Percentiles rank a stretch among this genome's conserved stretches.
These are phyloP conservation scores for Leccinum subgranulosum DNA, from an alignment of 768 basidiomycete genomes.

Conservation along the genomic window DNA sequence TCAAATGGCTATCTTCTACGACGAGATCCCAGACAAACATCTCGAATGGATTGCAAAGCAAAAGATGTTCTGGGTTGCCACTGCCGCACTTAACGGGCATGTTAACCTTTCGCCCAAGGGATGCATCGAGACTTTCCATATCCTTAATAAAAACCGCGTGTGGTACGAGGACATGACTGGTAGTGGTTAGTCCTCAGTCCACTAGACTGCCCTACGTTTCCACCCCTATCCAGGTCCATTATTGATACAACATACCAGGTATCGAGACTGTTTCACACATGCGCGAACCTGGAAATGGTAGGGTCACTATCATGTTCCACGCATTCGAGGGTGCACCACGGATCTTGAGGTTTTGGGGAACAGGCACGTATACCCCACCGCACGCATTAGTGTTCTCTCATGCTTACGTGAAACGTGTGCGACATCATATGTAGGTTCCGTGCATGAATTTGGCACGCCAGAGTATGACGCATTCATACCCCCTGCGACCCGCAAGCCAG, in stretches of 20 bases:
- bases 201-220: neutral
- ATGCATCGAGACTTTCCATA: slow-evolving; percentile 55
- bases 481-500: slow-evolving; percentile 43
- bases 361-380: slow-evolving; percentile 34
- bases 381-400: neutral
- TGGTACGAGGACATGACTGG: slow-evolving; percentile 79
- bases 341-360: slow-evolving; percentile 59
- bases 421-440: slow-evolving; percentile 39
- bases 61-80: slow-evolving; percentile 70
- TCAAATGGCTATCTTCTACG: slow-evolving; percentile 55
- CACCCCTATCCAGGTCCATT: neutral
- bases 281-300: slow-evolving; percentile 51
- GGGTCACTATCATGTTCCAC: slow-evolving; percentile 60
- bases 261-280: slow-evolving; percentile 59
- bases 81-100: slow-evolving; percentile 62
- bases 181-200: slow-evolving; percentile 45
- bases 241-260: slow-evolving; percentile 31
- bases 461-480: slow-evolving; percentile 57
- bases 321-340: slow-evolving; percentile 60
- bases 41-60: slow-evolving; percentile 58
- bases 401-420: neutral
- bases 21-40: slow-evolving; percentile 52
- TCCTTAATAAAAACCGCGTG: slow-evolving; percentile 48
- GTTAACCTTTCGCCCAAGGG: slow-evolving; percentile 72
- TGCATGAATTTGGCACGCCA: slow-evolving; percentile 59